Base-by-base conservation (phyloP, 345 rosid species). In the Arabidopsis arenosa region DNA sequence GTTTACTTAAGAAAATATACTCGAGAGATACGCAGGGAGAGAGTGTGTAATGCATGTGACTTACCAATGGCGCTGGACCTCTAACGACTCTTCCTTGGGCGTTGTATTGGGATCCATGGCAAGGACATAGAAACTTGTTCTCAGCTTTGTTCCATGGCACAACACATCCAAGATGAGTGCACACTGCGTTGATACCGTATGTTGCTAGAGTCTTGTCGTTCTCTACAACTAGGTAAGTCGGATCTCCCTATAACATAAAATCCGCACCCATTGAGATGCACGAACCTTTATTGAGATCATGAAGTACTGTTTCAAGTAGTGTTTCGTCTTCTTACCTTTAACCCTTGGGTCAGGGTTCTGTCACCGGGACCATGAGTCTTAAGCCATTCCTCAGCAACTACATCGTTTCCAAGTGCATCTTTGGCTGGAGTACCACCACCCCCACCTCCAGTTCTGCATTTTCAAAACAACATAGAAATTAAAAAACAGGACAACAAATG, bases 51-150 rank as follows among this genome's bases (percentile, higher is more conserved):
- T 78, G 33, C 49, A 41, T 18, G 33, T 17, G 53, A 76, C 93
- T 87, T 77, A 93, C 98, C 89, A 94, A 78, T 43, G 98, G 98
- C 6, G 97, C 97, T 23, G 98, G 98, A 43, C 98, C 98, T 82
- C 98, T 83, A 60, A 94, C 97, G 41, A 94, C 98, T 85, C 82
- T 89, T 61, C 98, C 98, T 84, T 94, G 95, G 7, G 93, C 81
- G 23, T 94, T 94, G 91, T 94, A 94, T 75, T 94, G 97, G n/a
- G 98, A 94, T 40, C 96, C 97, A 67, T 94, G 97, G 87, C 97
- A 94, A 28, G 97, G 98, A 73, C 98, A 92, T 63, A 94, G 84
- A 84, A 92, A 92, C 83, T 89, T 92, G 58, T 94, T 94, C 86
- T 92, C 97, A 47, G 92, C 92, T 70, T 71, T n/a, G 80, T 94